Base-by-base conservation (phyloP, 177 flowering plant genomes). In the Vitis hybrid region DNA sequence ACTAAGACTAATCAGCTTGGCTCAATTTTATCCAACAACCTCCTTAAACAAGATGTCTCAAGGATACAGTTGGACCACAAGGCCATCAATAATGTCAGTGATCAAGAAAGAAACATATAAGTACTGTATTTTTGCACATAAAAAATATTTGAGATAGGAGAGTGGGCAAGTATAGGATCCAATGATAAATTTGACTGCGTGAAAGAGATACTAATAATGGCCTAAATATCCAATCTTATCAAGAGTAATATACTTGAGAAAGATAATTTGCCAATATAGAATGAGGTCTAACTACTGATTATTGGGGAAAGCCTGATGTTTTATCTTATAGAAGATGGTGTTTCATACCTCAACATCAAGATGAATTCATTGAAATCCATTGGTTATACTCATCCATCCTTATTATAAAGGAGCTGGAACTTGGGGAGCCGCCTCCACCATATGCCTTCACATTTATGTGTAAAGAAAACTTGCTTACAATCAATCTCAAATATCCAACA, bases 301-400 rank as follows among this genome's bases (percentile, higher is more conserved):
- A 3, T 11, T 3, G 21, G 21, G 55, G 55, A 52, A 52, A 11
- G 55, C 11, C 15, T 52, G 3, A 6, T 9, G 2, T 16, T 8
- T 6, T n/a, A 61, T 21, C 2, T 24, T 35, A 63, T 46, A 10
- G 10, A 16, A 6, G 12, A 6, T n/a, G 16, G 24, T 9, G 65
- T 57, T 54, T 46, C 62, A 61, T 63, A 77, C 82, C 79, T 69
- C 21, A 10, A 18, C 30, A 49, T 78, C 71, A 68, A 48, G 77
- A 66, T 72, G 71, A 64, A 62, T 73, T 69, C 63, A 24, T 73
- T 40, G 87, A 75, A 68, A 79, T 67, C 98, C 98, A 94, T 70
- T 82, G 76, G 74, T 87, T 92, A 74, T 87, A 94, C 75, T 93
- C 97, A 68, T 90, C 98, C 97, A 91, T 91, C 75, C 96, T 84